A percentile compares a stretch with the other conserved stretches of the same genome.
Evolutionary conservation across 2,329 filamentous ascomycete species (phyloP).

Genomic region (Pseudogymnoascus sp.): DNA sequence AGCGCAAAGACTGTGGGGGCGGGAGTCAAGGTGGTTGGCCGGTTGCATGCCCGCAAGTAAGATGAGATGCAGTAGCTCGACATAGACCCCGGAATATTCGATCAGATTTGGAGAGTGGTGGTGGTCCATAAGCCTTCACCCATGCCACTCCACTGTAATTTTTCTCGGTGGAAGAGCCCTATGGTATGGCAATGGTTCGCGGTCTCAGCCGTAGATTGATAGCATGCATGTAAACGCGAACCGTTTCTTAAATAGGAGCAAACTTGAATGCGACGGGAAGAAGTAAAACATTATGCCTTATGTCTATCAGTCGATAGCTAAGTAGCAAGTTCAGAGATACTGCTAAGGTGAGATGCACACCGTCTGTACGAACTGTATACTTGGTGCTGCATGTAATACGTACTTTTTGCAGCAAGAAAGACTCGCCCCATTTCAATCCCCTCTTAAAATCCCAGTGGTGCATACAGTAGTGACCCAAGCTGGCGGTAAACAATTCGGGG

Average conservation of each 20-base stretch:
- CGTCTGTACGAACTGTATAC: neutral
- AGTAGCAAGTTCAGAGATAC: neutral
- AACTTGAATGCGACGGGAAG: neutral
- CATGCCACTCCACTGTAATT: neutral
- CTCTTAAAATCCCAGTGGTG: neutral
- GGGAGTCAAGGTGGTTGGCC: neutral
- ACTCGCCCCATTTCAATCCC: neutral
- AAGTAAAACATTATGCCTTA: neutral
- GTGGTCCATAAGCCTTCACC: neutral
- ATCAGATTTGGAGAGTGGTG: neutral
- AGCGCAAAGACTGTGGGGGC: neutral
- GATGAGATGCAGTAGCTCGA: constrained; percentile 6
- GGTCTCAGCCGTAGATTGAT: neutral
- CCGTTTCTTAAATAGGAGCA: neutral
- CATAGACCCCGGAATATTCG: neutral
- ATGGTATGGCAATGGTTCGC: neutral
- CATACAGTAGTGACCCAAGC: constrained; percentile 1
- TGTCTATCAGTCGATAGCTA: neutral
- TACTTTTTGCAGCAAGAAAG: neutral
- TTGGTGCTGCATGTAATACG: neutral
- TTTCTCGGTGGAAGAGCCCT: neutral
- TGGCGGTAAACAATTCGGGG: neutral
- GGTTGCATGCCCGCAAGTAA: neutral
- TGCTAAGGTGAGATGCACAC: neutral
- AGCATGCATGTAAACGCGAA: neutral